Conservation (phyloP, 176 grass and related monocot species). For the Carex kokanica region DNA sequence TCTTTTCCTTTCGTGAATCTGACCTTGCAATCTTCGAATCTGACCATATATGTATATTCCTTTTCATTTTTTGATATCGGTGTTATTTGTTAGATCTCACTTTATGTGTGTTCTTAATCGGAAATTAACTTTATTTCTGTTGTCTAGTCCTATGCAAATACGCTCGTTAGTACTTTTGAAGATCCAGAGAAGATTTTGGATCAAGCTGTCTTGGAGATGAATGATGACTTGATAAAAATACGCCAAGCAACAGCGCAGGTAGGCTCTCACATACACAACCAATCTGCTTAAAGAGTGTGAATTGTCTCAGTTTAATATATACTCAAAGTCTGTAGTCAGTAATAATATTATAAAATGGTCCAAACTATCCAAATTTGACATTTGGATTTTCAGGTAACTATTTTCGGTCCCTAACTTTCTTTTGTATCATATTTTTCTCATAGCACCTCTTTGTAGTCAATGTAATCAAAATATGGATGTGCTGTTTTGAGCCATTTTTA, state of each 20-base stretch:
- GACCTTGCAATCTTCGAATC: too few species aligned
- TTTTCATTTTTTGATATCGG: neutral
- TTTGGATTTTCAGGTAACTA: neutral
- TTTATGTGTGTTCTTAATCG: conserved; percentile 14
- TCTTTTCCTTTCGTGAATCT: too few species aligned
- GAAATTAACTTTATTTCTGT: conserved; percentile 6
- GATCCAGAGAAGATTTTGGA: conserved; percentile 99
- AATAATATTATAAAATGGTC: neutral
- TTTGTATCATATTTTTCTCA: neutral
- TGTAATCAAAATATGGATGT: neutral
- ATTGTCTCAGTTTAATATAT: neutral
- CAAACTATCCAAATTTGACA: neutral
- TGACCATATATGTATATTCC: too few species aligned
- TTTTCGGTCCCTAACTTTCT: neutral
- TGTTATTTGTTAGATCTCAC: neutral
- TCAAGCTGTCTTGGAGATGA: conserved; percentile 96
- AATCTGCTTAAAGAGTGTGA: neutral
- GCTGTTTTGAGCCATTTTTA: neutral
- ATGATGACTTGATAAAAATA: conserved; percentile 96
- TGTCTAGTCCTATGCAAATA: conserved; percentile 89
- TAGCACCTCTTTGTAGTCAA: neutral
- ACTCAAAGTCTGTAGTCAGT: neutral
- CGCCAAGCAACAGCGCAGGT: conserved; percentile 98
- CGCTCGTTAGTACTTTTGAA: conserved; percentile 79
- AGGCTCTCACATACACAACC: conserved; percentile 1